Base-by-base conservation (phyloP, 2,329 filamentous ascomycete species). In the Neonectria ditissima region DNA sequence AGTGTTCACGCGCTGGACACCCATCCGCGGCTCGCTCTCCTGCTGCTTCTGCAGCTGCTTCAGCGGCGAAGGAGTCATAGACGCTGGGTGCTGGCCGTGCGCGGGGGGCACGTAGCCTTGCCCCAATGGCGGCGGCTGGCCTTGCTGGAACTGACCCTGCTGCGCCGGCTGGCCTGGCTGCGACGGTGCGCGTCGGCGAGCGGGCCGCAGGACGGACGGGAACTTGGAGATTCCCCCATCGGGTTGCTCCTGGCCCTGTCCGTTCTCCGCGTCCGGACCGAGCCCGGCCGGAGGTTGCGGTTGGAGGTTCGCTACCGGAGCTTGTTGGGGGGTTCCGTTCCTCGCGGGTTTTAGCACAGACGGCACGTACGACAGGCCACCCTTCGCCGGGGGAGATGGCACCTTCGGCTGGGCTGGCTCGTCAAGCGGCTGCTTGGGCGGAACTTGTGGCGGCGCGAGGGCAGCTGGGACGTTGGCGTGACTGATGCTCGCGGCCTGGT, bases 281-380 rank as follows among this genome's bases (percentile, higher is more conserved):
- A 39, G 52, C 26, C 13, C 41, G 11, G n/a, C 41, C 4, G 53
- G 47, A 39, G 43, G 26, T 41, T 56, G 37, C 28, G 51, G 24
- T 24, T 50, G 58, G 24, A 47, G 30, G 37, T 18, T 43, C 41
- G 28, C 14, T 32, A n/a, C 39, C 22, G 28, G 52, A 22, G 30
- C 37, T 37, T 4, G 18, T 20, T 47, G 57, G 11, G 47, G 51
- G 20, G 58, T 43, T 3, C 13, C n/a, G 16, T 67, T 72, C 3
- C 68, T 68, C 4, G 71, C 70, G n/a, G 69, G 70, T 30, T 72
- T 72, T 10, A 72, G 50, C 2, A 72, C 68, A 18, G 70, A 72
- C 24, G 70, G 70, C 54, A 72, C 65, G 43, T 72, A 61, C 3
- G 55, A 47, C 8, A 72, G 32, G 0, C 65, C 65, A 3, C 43